Evolutionary conservation across 179 eudicot genomes (phyloP).

Genomic region (Silene coronaria): DNA sequence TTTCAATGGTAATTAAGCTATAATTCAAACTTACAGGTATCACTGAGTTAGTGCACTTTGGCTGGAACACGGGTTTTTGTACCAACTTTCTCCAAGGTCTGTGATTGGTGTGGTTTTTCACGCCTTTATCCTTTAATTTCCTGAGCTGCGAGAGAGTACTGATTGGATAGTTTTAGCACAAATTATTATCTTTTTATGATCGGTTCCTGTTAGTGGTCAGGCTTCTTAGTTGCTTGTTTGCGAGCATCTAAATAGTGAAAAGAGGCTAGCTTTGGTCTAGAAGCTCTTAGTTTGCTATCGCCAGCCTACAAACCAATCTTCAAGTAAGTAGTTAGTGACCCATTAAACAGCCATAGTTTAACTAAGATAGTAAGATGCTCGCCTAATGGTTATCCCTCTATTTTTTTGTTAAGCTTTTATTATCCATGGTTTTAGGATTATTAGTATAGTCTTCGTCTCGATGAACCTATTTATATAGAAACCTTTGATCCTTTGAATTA

Average conservation of each 20-base stretch:
- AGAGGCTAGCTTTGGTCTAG: background rate
- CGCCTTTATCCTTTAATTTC: background rate
- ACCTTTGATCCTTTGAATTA: background rate
- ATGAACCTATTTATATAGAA: background rate
- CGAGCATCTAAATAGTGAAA: background rate
- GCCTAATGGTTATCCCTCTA: no score
- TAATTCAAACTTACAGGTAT: background rate
- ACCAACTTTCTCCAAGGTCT: background rate
- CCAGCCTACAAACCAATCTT: no score
- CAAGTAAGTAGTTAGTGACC: background rate
- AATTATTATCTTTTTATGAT: background rate
- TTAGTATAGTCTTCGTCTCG: background rate
- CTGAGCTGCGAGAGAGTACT: background rate
- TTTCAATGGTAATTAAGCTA: background rate
- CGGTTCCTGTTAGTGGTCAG: background rate
- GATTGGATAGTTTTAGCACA: background rate
- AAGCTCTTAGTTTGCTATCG: background rate
- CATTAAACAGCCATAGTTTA: no score
- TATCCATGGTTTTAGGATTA: background rate
- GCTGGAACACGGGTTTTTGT: background rate
- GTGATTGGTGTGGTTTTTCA: background rate
- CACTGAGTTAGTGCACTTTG: background rate
- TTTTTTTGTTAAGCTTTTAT: background rate
- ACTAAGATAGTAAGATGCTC: no score
- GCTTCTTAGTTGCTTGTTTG: background rate